These are phyloP conservation scores for Crithidia fasciculata DNA, from an alignment of 208 protist species.

Conservation along the genomic window DNA sequence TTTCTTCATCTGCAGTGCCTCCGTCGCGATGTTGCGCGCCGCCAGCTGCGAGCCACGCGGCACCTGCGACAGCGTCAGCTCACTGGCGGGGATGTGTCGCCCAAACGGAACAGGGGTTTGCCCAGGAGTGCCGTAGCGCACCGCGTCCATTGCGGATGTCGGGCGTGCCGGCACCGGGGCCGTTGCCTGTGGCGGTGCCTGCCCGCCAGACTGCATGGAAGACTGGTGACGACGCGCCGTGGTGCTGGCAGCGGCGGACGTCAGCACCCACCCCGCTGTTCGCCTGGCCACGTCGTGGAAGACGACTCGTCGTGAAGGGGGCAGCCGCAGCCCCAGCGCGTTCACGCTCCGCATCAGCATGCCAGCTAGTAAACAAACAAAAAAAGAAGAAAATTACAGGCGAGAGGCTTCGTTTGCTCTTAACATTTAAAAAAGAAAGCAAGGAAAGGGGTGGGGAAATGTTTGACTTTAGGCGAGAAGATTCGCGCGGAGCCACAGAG, in stretches of 20 bases:
- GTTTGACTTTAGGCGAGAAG: too few relatives aligned
- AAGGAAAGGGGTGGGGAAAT: too few relatives aligned
- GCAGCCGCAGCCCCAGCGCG: constrained; percentile 11
- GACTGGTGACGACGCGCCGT: constrained; percentile 15
- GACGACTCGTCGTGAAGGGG: neutral
- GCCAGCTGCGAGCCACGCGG: constrained; percentile 84
- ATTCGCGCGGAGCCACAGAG: too few relatives aligned
- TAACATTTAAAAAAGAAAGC: too few relatives aligned
- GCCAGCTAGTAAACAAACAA: neutral
- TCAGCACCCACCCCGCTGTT: neutral
- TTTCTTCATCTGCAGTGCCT: constrained; percentile 93
- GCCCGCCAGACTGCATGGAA: constrained; percentile 8
- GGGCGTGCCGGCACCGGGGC: constrained; percentile 24
- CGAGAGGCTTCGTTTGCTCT: too few relatives aligned
- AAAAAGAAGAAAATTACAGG: neutral
- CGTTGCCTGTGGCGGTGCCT: constrained; percentile 5
- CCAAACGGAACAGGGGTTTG: constrained; percentile 26
- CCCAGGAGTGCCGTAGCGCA: constrained; percentile 30
- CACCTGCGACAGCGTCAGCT: constrained; percentile 70
- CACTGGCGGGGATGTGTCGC: constrained; percentile 46
- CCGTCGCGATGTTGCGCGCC: constrained; percentile 86
- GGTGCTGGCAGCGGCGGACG: neutral
- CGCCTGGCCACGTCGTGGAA: neutral
- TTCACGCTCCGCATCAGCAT: neutral
- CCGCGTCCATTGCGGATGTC: neutral